Conservation (phyloP, 129 eudicot species). For the Flaveria sonorensis region DNA sequence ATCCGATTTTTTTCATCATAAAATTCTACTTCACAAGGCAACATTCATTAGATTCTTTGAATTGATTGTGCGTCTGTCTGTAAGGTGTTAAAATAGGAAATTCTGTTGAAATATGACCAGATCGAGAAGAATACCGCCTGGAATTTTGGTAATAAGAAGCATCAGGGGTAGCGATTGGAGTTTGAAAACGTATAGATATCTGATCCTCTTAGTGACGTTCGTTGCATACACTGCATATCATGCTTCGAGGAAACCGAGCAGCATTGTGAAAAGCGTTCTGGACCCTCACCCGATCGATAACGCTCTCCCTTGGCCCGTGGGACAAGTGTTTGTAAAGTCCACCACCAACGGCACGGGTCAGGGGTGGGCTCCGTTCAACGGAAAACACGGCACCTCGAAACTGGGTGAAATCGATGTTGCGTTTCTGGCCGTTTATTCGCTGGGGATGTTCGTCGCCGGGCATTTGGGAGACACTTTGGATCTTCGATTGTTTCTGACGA, state of each 20-base stretch:
- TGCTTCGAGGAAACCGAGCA: conserved; percentile 87
- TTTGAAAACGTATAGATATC: conserved; percentile 58
- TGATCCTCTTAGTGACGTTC: conserved; percentile 69
- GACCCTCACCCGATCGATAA: conserved; percentile 39
- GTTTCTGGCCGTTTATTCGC: conserved; percentile 71
- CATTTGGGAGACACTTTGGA: conserved; percentile 84
- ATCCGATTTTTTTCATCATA: neutral
- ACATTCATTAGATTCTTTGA: no score
- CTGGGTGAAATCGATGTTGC: conserved; percentile 91
- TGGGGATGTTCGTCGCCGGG: conserved; percentile 93
- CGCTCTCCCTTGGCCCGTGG: conserved; percentile 63
- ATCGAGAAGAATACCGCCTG: conserved; percentile 57
- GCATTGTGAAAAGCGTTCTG: conserved; percentile 80
- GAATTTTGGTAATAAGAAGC: conserved; percentile 50
- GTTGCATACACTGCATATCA: conserved; percentile 81
- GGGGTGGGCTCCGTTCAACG: conserved; percentile 89
- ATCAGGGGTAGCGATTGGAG: conserved; percentile 75
- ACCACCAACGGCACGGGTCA: neutral
- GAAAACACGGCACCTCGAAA: conserved; percentile 58
- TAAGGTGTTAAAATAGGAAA: conserved; percentile 7
- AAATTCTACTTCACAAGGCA: neutral
- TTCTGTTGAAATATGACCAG: neutral
- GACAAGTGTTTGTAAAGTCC: conserved; percentile 46
- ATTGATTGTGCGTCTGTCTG: neutral
- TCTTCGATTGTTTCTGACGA: conserved; percentile 68